Evolutionary conservation across 2,329 filamentous ascomycete genomes (phyloP).

Genomic region (Didymella keratinophila): DNA sequence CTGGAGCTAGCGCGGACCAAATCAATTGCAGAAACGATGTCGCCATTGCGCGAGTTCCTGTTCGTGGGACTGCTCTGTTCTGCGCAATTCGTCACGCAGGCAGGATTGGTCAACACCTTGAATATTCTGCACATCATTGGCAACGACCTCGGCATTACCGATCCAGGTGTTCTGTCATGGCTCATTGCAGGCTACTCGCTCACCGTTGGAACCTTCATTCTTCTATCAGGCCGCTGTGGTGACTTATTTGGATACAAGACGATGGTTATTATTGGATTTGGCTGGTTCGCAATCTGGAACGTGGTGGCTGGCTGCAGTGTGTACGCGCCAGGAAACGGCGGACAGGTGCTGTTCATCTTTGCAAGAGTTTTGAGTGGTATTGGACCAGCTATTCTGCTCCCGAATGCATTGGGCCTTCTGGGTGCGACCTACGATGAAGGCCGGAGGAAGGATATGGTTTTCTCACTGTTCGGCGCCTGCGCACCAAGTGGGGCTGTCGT

Average conservation of each 20-base stretch:
- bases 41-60: conserved; percentile 33
- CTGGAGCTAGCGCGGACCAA: conserved; percentile 30
- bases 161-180: conserved; percentile 57
- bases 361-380: conserved; percentile 56
- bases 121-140: conserved; percentile 55
- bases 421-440: conserved; percentile 66
- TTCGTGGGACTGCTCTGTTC: conserved; percentile 40
- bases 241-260: conserved; percentile 61
- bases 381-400: conserved; percentile 68
- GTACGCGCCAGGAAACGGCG: conserved; percentile 40
- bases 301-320: conserved; percentile 56
- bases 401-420: conserved; percentile 70
- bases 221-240: conserved; percentile 59
- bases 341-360: conserved; percentile 49
- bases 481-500: conserved; percentile 56
- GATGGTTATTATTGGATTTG: conserved; percentile 58
- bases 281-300: conserved; percentile 60
- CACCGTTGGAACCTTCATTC: conserved; percentile 60
- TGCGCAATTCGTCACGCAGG: conserved; percentile 53
- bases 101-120: conserved; percentile 47
- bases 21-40: conserved; percentile 35
- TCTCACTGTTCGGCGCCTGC: conserved; percentile 60
- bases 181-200: conserved; percentile 59
- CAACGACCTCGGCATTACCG: conserved; percentile 49
- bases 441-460: conserved; percentile 66